Evolutionary conservation across 106 monocot genomes (phyloP).

Genomic region (Xerophyta viscosa): DNA sequence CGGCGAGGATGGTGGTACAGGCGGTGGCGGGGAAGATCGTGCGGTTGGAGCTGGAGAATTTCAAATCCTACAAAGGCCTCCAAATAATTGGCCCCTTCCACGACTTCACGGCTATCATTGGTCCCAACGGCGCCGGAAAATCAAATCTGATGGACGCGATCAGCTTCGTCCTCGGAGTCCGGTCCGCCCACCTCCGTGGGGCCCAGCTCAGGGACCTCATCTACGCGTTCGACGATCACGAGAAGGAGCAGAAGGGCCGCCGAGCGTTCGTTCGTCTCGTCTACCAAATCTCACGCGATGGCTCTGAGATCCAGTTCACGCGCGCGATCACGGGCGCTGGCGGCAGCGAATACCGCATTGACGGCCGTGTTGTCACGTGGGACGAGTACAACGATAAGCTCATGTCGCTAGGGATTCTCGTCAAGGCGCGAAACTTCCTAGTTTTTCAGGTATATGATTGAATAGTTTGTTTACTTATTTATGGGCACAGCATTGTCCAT

Average conservation of each 20-base stretch:
- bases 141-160: conserved; percentile 99
- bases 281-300: conserved; percentile 34
- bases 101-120: conserved; percentile 96
- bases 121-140: conserved; percentile 96
- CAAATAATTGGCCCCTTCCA: conserved; percentile 91
- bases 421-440: conserved; percentile 95
- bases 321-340: conserved; percentile 73
- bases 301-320: conserved; percentile 64
- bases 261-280: conserved; percentile 82
- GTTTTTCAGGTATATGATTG: conserved; percentile 96
- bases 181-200: conserved; percentile 83
- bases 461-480: no score
- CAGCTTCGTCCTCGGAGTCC: conserved; percentile 97
- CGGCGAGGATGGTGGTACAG: conserved; percentile 48
- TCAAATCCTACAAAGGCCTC: conserved; percentile 96
- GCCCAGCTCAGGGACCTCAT: conserved; percentile 93
- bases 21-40: conserved; percentile 64
- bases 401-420: conserved; percentile 90
- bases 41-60: conserved; percentile 89
- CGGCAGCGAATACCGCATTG: conserved; percentile 81
- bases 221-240: conserved; percentile 70
- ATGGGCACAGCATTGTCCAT: no score
- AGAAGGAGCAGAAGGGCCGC: conserved; percentile 75
- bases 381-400: conserved; percentile 77
- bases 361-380: conserved; percentile 64